Conservation (phyloP, 2,329 filamentous ascomycete species). For the Thermochaetoides dissita region DNA sequence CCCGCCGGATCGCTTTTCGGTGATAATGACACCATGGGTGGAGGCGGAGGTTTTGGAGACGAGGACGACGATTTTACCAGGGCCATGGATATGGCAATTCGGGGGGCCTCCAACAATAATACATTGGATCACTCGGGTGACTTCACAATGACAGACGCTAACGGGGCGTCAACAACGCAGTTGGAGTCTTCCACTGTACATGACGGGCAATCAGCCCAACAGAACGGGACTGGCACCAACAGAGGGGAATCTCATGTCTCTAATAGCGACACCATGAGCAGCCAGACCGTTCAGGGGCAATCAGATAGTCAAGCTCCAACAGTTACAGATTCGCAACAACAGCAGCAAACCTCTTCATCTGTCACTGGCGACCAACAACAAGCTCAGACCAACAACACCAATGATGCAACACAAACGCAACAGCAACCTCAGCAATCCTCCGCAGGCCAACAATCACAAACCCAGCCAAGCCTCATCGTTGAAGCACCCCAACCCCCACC, state of each 20-base stretch:
- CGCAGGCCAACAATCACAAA: too few relatives aligned
- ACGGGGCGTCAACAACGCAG: too few relatives aligned
- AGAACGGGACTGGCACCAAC: neutral
- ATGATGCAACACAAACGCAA: too few relatives aligned
- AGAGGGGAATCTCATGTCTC: constrained; percentile 2
- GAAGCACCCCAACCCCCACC: constrained; percentile 18
- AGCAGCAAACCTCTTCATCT: neutral
- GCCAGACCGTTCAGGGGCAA: constrained; percentile 3
- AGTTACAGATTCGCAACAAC: constrained; percentile 2
- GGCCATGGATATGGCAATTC: constrained; percentile 47
- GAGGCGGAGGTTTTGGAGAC: constrained; percentile 51
- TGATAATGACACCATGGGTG: constrained; percentile 48
- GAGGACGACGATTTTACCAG: constrained; percentile 73
- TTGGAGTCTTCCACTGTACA: too few relatives aligned
- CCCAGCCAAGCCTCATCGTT: too few relatives aligned
- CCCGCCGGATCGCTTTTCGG: constrained; percentile 78
- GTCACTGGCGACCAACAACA: constrained; percentile 5
- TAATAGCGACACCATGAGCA: constrained; percentile 7
- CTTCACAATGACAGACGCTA: constrained; percentile 21
- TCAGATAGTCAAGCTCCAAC: constrained; percentile 4
- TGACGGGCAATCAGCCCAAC: constrained; percentile 5
- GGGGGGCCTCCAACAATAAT: constrained; percentile 26
- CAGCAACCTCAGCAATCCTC: too few relatives aligned
- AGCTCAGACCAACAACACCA: neutral
- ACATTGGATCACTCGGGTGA: constrained; percentile 28